Conservation (phyloP, 129 eudicot species). For the Chrysanthemum makinoi region DNA sequence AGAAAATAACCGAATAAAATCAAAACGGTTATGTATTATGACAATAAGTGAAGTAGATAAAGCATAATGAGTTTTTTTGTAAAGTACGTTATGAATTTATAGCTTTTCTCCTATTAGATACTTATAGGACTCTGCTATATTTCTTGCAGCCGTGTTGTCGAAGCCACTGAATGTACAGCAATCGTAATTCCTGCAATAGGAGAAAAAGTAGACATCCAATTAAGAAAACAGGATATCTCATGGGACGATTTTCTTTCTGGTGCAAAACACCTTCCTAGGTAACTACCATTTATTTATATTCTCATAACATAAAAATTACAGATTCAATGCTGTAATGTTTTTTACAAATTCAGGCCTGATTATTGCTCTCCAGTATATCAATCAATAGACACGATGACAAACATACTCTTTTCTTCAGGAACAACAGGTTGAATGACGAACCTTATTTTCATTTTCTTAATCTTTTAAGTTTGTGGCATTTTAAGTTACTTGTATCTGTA, state of each 20-base stretch:
- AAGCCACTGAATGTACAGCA: slow-evolving; percentile 57
- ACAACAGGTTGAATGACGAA: slow-evolving; percentile 66
- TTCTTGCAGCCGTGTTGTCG: slow-evolving; percentile 64
- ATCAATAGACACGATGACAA: slow-evolving; percentile 58
- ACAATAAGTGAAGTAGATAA: too few relatives aligned
- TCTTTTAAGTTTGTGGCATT: neutral
- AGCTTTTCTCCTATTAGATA: too few relatives aligned
- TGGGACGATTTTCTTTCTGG: slow-evolving; percentile 65
- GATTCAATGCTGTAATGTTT: slow-evolving; percentile 5
- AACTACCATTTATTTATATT: neutral
- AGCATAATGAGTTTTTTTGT: too few relatives aligned
- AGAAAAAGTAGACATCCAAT: slow-evolving; percentile 39
- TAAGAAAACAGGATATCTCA: slow-evolving; percentile 62
- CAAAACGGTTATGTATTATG: too few relatives aligned
- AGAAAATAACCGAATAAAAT: too few relatives aligned
- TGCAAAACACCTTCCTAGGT: slow-evolving; percentile 53
- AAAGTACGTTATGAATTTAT: too few relatives aligned
- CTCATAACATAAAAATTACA: neutral
- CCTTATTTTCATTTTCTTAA: neutral
- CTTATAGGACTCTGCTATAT: too few relatives aligned
- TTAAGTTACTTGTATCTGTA: neutral
- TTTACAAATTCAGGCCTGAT: slow-evolving; percentile 42
- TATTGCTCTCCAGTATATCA: slow-evolving; percentile 61
- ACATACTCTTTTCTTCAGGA: slow-evolving; percentile 92
- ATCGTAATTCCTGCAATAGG: slow-evolving; percentile 69